These are phyloP conservation scores for Backusella sp. DNA, from an alignment of 192 early-diverging fungal genomes.

Conservation along the genomic window DNA sequence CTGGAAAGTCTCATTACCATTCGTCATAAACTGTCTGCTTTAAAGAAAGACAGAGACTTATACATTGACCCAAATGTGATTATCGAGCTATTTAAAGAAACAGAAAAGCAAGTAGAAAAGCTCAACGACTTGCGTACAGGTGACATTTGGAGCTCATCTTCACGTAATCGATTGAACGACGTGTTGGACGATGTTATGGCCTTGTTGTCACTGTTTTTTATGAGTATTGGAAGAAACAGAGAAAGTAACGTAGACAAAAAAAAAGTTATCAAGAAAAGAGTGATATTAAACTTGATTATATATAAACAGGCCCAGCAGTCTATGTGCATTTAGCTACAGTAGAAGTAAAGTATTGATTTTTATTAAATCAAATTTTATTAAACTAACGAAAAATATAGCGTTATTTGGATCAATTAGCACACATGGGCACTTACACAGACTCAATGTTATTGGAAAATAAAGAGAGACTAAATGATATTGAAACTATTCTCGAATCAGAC, in stretches of 20 bases:
- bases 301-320: slow-evolving; percentile 51
- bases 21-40: slow-evolving; percentile 65
- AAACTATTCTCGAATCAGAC: slow-evolving; percentile 53
- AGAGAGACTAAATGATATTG: slow-evolving; percentile 57
- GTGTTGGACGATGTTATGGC: slow-evolving; percentile 77
- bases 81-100: slow-evolving; percentile 61
- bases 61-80: slow-evolving; percentile 67
- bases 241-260: slow-evolving; percentile 43
- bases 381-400: slow-evolving; percentile 18
- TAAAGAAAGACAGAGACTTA: slow-evolving; percentile 72
- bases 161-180: slow-evolving; percentile 57
- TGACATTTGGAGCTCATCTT: slow-evolving; percentile 18
- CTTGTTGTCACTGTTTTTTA: slow-evolving; percentile 74
- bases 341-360: slow-evolving; percentile 47
- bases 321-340: slow-evolving; percentile 77
- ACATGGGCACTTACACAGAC: slow-evolving; percentile 42
- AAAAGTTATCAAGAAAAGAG: neutral
- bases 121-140: slow-evolving; percentile 18
- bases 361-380: neutral
- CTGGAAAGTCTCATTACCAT: slow-evolving; percentile 66
- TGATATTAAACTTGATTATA: neutral
- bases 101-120: slow-evolving; percentile 50
- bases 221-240: slow-evolving; percentile 72
- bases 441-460: slow-evolving; percentile 62
- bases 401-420: slow-evolving; percentile 34